A percentile compares a stretch with the other conserved stretches of the same genome.
phyloP scores from a whole-genome alignment of 2,329 filamentous ascomycete genomes.

The Aspergillus pseudoterreus region DNA sequence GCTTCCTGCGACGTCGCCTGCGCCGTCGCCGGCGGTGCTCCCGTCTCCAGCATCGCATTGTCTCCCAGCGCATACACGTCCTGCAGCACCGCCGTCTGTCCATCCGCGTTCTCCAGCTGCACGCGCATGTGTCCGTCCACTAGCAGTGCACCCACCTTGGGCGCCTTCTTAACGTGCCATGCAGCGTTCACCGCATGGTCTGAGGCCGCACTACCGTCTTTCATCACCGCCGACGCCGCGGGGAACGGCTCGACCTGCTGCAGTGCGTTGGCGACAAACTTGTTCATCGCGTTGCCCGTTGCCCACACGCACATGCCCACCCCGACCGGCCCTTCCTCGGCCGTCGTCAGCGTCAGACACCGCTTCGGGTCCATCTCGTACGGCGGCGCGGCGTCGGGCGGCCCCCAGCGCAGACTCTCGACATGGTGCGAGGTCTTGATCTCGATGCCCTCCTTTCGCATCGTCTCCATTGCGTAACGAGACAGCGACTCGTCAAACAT shows the following conservation, averaged over 20 bases:
- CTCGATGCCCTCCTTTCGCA: constrained; percentile 52
- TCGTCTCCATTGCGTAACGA: constrained; percentile 55
- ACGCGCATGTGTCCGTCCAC: constrained; percentile 56
- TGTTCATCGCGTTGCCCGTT: constrained; percentile 36
- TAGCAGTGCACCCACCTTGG: constrained; percentile 47
- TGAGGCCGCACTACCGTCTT: constrained; percentile 10
- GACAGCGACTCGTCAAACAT: constrained; percentile 59
- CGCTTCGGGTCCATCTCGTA: constrained; percentile 42
- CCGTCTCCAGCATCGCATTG: constrained; percentile 52
- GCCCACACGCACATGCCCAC: constrained; percentile 61
- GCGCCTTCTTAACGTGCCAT: constrained; percentile 51
- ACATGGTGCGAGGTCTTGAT: constrained; percentile 60
- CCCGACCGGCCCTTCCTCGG: constrained; percentile 57
- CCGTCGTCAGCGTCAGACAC: constrained; percentile 50
- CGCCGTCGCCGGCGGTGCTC: constrained; percentile 54
- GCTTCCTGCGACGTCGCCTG: constrained; percentile 59
- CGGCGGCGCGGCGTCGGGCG: constrained; percentile 38
- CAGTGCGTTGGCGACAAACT: constrained; percentile 26
- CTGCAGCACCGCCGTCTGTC: constrained; percentile 41
- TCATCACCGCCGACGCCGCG: constrained; percentile 23
- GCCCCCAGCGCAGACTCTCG: constrained; percentile 49
- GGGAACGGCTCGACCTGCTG: constrained; percentile 33
- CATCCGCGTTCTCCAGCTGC: constrained; percentile 44
- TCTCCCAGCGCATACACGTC: constrained; percentile 57
- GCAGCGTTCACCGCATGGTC: constrained; percentile 13